phyloP scores from a whole-genome alignment of 2,329 filamentous ascomycete species.

The Phyllosticta citriasiana region DNA sequence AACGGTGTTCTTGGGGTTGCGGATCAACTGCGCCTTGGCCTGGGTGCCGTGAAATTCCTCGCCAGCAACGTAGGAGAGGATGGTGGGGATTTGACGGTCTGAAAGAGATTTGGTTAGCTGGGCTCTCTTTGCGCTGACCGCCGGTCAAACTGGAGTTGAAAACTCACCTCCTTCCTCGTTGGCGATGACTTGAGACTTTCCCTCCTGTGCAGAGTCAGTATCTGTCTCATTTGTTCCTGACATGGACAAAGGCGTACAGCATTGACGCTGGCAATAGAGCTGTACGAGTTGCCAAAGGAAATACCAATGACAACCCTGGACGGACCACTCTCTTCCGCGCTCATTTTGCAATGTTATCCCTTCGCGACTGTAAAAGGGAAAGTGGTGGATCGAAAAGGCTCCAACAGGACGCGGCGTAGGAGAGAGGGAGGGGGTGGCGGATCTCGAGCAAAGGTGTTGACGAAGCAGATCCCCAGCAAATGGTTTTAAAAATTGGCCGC shows the following conservation, averaged over 20 bases:
- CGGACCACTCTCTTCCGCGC: conserved; percentile 39
- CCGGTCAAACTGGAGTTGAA: conserved; percentile 2
- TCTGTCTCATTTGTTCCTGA: background rate
- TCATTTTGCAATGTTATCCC: conserved; percentile 29
- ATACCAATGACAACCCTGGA: conserved; percentile 76
- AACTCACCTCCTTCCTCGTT: conserved; percentile 89
- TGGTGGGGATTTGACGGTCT: conserved; percentile 95
- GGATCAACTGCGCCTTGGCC: conserved; percentile 85
- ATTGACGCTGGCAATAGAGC: conserved; percentile 85
- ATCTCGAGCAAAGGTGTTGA: background rate
- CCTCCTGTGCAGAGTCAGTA: conserved; percentile 46
- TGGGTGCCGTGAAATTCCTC: conserved; percentile 96
- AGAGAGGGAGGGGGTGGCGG: background rate
- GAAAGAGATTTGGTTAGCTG: conserved; percentile 11
- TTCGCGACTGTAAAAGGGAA: background rate
- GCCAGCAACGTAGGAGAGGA: conserved; percentile 87
- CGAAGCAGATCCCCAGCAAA: background rate
- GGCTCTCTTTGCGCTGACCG: conserved; percentile 5
- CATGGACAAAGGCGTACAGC: conserved; percentile 32
- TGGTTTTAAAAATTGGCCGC: conserved; percentile 2
- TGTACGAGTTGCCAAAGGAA: conserved; percentile 96
- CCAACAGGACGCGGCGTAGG: background rate
- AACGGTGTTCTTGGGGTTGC: conserved; percentile 87
- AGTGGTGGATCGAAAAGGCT: background rate
- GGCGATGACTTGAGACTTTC: conserved; percentile 94